These are phyloP conservation scores for Flaveria linearis DNA, from an alignment of 129 eudicot species.

Conservation along the genomic window DNA sequence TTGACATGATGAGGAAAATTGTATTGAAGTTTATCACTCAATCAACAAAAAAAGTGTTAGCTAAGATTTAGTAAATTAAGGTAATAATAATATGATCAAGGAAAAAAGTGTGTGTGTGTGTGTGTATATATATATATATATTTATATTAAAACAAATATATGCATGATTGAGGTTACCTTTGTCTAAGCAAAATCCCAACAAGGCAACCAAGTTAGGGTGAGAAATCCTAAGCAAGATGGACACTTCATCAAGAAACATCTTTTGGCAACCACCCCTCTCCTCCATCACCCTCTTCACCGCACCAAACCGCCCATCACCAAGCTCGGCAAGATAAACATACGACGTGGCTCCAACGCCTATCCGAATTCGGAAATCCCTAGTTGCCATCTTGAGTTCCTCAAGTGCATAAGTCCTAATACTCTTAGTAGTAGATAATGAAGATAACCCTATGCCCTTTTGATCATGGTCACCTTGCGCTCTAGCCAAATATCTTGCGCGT, in stretches of 20 bases:
- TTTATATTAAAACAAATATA: slow-evolving; percentile 3
- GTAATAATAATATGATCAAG: not conserved
- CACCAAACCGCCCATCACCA: slow-evolving; percentile 67
- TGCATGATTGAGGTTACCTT: slow-evolving; percentile 50
- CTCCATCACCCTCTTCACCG: slow-evolving; percentile 75
- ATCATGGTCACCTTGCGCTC: slow-evolving; percentile 21
- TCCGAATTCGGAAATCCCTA: slow-evolving; percentile 55
- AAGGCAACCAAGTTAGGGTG: slow-evolving; percentile 80
- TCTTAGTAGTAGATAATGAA: slow-evolving; percentile 29
- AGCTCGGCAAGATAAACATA: slow-evolving; percentile 79
- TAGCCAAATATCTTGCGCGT: slow-evolving; percentile 28
- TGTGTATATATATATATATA: no score
- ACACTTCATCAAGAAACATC: slow-evolving; percentile 80
- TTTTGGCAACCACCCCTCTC: slow-evolving; percentile 80
- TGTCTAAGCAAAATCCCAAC: slow-evolving; percentile 80
- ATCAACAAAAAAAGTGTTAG: not conserved
- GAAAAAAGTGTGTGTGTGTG: not conserved
- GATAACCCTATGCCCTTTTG: slow-evolving; percentile 13
- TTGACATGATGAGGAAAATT: not conserved
- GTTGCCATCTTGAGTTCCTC: slow-evolving; percentile 70
- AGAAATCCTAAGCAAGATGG: slow-evolving; percentile 80
- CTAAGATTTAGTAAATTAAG: not conserved
- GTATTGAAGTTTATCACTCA: not conserved
- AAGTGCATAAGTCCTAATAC: slow-evolving; percentile 61
- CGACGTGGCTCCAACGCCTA: slow-evolving; percentile 80